These are phyloP conservation scores for Podaxis mareebaensis DNA, from an alignment of 768 basidiomycete genomes.

Conservation along the genomic window DNA sequence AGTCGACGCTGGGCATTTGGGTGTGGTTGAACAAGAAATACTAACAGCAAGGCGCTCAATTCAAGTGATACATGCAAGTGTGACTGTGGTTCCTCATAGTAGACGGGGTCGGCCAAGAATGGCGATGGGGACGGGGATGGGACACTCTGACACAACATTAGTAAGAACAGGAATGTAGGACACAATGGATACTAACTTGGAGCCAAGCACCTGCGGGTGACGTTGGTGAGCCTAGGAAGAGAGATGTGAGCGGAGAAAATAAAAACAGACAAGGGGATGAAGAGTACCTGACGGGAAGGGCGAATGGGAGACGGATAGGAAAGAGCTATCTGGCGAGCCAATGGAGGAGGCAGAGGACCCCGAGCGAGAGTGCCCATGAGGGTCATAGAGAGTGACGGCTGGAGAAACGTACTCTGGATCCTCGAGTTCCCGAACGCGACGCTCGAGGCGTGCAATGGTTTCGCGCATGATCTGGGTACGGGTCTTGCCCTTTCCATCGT, in stretches of 20 bases:
- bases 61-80: slow-evolving; percentile 55
- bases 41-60: slow-evolving; percentile 67
- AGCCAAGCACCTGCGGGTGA: slow-evolving; percentile 58
- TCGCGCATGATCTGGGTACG: slow-evolving; percentile 79
- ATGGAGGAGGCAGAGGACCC: slow-evolving; percentile 57
- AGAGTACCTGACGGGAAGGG: slow-evolving; percentile 56
- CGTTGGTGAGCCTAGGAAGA: slow-evolving; percentile 39
- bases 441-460: slow-evolving; percentile 71
- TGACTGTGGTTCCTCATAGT: slow-evolving; percentile 52
- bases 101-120: slow-evolving; percentile 40
- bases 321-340: slow-evolving; percentile 52
- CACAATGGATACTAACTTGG: slow-evolving; percentile 30
- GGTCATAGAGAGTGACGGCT: slow-evolving; percentile 71
- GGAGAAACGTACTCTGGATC: slow-evolving; percentile 71
- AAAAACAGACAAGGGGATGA: neutral
- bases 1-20: slow-evolving; percentile 18
- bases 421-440: slow-evolving; percentile 72
- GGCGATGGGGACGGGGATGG: slow-evolving; percentile 56
- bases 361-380: slow-evolving; percentile 54
- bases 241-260: slow-evolving; percentile 7
- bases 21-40: slow-evolving; percentile 13
- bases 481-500: slow-evolving; percentile 84
- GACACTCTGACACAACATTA: slow-evolving; percentile 31
- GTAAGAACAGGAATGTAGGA: neutral
- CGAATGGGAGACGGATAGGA: slow-evolving; percentile 56